Evolutionary conservation across 1,139 yeast genomes (phyloP), one percentile per base, ranked within the genome.

Genomic region (Suhomyces bribrorum): DNA sequence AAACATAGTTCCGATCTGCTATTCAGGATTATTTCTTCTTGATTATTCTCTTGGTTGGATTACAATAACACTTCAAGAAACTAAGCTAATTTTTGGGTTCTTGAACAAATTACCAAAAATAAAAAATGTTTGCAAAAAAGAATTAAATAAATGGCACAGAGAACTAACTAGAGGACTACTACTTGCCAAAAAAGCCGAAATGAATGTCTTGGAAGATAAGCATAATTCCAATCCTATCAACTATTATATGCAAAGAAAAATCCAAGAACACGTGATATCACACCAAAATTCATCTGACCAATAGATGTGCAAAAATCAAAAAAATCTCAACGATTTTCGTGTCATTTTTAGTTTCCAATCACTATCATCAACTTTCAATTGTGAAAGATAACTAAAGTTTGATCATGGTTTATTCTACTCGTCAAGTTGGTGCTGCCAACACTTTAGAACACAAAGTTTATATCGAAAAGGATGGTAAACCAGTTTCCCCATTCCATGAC

Each of bases 401-500:
- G 32, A 37, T 12, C 12, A 85, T 84, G 92, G 65, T 78, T 50
- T 84, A 78, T 75, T 65, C 87, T 45, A 73, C 86, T 47, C 86
- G 96, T 75, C 92, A 86, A 73, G 72, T 88, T 59, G 97, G 95
- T 60, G 92, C 95, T 54, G 85, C 89, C 57, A 79, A 88, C 85
- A 85, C 96, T 52, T 77, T 87, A 56, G 97, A 89, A 59, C 86
- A 81, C 85, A 86, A 81, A 69, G 94, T 86, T 51, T 90, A 65
- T 75, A 68, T 83, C 47, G 87, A 71, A 59, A 59, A 70, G 54
- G 73, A 71, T 58, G 77, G 76, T 29, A 70, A 71, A 57, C 71
- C 70, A 43, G 81, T 85, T 7, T 85, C 94, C 2, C 83, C 78
- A 46, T 89, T 90, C 76, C 98, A 92, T 62, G 98, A 92, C 61